Conservation (phyloP, 208 protist species). For the Tritrichomonas musculus region DNA sequence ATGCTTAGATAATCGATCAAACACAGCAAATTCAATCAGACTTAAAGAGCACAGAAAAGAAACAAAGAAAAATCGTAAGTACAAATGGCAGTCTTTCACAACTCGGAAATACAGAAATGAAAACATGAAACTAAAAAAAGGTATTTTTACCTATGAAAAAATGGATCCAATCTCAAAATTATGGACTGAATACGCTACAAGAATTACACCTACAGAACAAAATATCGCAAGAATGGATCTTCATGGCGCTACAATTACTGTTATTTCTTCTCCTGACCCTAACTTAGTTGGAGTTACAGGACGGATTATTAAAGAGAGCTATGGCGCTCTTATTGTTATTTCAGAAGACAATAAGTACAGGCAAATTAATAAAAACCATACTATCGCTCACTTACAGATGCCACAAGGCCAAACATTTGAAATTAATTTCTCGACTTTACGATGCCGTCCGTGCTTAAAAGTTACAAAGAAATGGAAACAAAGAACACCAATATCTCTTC, state of each 20-base stretch:
- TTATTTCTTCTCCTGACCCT: background rate
- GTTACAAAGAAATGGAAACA: background rate
- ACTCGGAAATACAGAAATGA: background rate
- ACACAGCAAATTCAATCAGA: background rate
- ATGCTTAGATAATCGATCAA: background rate
- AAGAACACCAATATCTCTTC: background rate
- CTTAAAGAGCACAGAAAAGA: background rate
- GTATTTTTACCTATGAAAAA: background rate
- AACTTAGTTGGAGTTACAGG: background rate
- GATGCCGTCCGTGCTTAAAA: background rate
- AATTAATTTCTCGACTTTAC: background rate
- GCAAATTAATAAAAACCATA: conserved; percentile 26
- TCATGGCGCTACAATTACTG: background rate
- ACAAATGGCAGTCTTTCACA: background rate
- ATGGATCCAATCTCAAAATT: background rate
- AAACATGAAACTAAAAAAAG: background rate
- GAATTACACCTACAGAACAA: background rate
- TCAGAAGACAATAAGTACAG: background rate
- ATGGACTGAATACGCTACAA: background rate
- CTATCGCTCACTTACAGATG: background rate
- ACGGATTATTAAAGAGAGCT: background rate
- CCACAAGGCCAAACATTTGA: background rate
- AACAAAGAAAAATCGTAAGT: background rate
- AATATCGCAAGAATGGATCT: conserved; percentile 14
- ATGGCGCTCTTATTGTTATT: background rate